Conservation (phyloP, 257 asterid species). For the Lantana camara region DNA sequence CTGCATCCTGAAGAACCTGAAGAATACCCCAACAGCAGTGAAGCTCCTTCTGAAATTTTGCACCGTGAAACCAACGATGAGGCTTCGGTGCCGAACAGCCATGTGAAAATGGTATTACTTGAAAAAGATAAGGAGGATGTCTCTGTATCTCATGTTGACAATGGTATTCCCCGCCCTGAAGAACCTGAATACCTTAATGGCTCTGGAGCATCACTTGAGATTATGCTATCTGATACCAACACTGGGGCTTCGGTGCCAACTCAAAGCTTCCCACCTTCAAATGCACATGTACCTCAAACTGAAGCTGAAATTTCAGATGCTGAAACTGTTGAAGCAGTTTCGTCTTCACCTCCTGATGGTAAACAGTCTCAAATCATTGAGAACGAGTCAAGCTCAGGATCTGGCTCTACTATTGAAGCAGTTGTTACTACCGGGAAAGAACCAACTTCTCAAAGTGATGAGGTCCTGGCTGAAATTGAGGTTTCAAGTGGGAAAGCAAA, state of each 20-base stretch:
- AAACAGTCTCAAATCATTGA: constrained; percentile 29
- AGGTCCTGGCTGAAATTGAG: constrained; percentile 28
- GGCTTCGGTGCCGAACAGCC: constrained; percentile 20
- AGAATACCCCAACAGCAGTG: constrained; percentile 22
- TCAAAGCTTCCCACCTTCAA: constrained; percentile 30
- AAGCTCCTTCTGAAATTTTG: constrained; percentile 21
- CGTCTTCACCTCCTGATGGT: constrained; percentile 26
- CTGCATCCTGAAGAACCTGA: constrained; percentile 32
- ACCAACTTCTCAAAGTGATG: constrained; percentile 23
- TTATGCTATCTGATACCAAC: constrained; percentile 26
- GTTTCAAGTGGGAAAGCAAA: constrained; percentile 28
- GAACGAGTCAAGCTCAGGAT: constrained; percentile 30
- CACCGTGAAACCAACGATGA: constrained; percentile 28
- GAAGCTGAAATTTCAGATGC: constrained; percentile 33
- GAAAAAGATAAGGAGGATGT: not conserved
- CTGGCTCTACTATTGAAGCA: constrained; percentile 14
- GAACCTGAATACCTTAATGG: constrained; percentile 28
- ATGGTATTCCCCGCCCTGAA: constrained; percentile 28
- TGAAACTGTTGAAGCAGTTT: constrained; percentile 23
- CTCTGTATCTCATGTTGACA: constrained; percentile 27
- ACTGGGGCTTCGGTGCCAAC: constrained; percentile 31
- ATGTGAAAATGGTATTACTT: too few species aligned
- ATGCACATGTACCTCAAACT: constrained; percentile 24
- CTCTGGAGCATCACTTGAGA: constrained; percentile 26
- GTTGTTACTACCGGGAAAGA: constrained; percentile 27